These are phyloP conservation scores for Arxiozyma heterogenica DNA, from an alignment of 1,139 yeast species.

Conservation along the genomic window DNA sequence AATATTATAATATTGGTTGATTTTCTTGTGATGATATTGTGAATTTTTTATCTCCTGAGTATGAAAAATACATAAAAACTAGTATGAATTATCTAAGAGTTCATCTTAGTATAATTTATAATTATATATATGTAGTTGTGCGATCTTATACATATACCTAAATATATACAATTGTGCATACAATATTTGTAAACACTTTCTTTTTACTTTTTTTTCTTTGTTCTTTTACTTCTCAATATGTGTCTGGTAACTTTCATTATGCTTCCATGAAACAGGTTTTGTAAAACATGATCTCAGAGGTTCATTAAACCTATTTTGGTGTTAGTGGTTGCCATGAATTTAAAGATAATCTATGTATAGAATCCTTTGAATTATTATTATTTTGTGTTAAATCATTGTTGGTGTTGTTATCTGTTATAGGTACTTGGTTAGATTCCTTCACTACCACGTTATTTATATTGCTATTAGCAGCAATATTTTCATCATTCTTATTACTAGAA, in stretches of 20 bases:
- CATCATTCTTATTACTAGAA: background rate
- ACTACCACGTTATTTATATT: background rate
- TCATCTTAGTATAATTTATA: background rate
- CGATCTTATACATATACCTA: background rate
- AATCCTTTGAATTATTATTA: slow-evolving; percentile 10
- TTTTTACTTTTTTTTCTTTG: too few relatives aligned
- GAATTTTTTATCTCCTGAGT: too few relatives aligned
- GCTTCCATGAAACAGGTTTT: background rate
- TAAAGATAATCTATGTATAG: slow-evolving; percentile 28
- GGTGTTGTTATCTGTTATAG: background rate
- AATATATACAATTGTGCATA: background rate
- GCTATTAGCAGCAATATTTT: background rate
- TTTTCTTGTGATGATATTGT: background rate
- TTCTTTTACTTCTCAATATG: too few relatives aligned
- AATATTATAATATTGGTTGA: background rate
- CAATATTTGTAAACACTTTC: too few relatives aligned
- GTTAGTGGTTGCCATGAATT: slow-evolving; percentile 51
- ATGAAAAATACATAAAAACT: too few relatives aligned
- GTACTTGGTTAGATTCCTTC: background rate
- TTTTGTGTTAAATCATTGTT: slow-evolving; percentile 4
- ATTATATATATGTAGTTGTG: too few relatives aligned
- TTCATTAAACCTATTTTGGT: slow-evolving; percentile 34
- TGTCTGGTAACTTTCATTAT: too few relatives aligned
- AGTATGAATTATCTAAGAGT: too few relatives aligned
- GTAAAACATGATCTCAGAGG: background rate